Percentiles rank a stretch among this genome's conserved stretches.
These are phyloP conservation scores for Pythium rhizo-oryzae DNA, from an alignment of 352 stramenopile genomes.

Conservation along the genomic window DNA sequence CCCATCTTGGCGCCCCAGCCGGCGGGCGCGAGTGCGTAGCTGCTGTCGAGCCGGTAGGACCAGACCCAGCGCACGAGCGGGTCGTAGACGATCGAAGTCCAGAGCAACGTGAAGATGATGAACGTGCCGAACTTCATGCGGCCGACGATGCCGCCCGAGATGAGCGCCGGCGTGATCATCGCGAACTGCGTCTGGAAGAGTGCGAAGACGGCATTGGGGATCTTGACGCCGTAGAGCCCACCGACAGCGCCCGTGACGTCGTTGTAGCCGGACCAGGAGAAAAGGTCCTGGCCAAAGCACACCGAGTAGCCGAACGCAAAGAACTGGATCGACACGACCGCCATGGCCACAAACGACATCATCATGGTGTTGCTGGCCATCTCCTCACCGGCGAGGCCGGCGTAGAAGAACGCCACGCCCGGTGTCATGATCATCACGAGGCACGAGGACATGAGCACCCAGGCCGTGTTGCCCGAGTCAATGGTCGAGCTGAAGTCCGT, in stretches of 20 bases:
- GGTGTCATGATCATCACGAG: slow-evolving; percentile 61
- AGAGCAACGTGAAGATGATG: slow-evolving; percentile 78
- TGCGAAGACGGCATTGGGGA: slow-evolving; percentile 72
- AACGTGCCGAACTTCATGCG: slow-evolving; percentile 81
- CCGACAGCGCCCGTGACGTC: slow-evolving; percentile 46
- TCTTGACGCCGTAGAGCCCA: slow-evolving; percentile 57
- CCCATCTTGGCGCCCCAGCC: slow-evolving; percentile 80
- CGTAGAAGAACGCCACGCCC: slow-evolving; percentile 71
- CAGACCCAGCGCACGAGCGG: slow-evolving; percentile 86
- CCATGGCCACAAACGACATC: slow-evolving; percentile 78
- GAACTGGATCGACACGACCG: slow-evolving; percentile 80
- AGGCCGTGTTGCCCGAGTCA: slow-evolving; percentile 50
- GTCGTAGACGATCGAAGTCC: slow-evolving; percentile 85
- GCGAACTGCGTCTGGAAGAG: slow-evolving; percentile 88
- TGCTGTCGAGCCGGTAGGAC: slow-evolving; percentile 60
- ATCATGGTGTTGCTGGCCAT: slow-evolving; percentile 84
- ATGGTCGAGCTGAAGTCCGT: slow-evolving; percentile 24
- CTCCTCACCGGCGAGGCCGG: slow-evolving; percentile 63
- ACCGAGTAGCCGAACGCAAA: slow-evolving; percentile 76
- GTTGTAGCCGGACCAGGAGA: slow-evolving; percentile 60
- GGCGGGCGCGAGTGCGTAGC: slow-evolving; percentile 43
- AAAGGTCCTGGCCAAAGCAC: slow-evolving; percentile 63
- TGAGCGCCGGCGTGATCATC: slow-evolving; percentile 75
- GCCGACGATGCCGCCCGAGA: slow-evolving; percentile 79
- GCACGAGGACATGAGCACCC: slow-evolving; percentile 39